Conservation (phyloP, 225 moss, liverwort and hornwort species). For the Sphagnum tenellum region DNA sequence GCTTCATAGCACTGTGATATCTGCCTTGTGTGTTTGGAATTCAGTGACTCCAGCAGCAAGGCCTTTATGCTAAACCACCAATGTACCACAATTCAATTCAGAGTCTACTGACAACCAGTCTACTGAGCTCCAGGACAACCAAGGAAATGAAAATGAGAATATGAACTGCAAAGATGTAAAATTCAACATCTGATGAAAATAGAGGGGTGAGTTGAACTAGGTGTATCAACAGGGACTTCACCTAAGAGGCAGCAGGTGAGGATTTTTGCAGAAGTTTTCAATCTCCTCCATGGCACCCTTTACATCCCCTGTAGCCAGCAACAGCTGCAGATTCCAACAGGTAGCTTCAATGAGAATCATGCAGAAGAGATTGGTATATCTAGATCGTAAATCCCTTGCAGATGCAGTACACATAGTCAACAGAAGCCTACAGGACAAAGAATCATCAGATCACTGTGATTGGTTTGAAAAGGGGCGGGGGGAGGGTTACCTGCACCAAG, state of each 20-base stretch:
- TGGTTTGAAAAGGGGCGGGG: neutral
- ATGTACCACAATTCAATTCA: neutral
- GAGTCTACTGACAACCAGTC: conserved; percentile 3
- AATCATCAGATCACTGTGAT: neutral
- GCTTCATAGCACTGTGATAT: conserved; percentile 41
- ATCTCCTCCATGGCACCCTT: conserved; percentile 70
- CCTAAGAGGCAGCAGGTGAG: conserved; percentile 64
- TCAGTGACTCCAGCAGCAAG: conserved; percentile 63
- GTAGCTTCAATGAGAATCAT: neutral
- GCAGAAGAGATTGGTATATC: neutral
- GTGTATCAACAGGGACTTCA: conserved; percentile 8
- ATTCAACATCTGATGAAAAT: neutral
- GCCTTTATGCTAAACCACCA: conserved; percentile 57
- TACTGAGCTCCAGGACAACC: conserved; percentile 3
- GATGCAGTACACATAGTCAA: neutral
- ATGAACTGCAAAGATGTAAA: neutral
- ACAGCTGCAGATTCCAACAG: conserved; percentile 31
- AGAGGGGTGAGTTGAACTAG: neutral
- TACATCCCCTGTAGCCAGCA: conserved; percentile 75
- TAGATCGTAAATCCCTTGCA: neutral
- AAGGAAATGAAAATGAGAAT: conserved; percentile 4
- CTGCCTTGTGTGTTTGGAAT: conserved; percentile 45
- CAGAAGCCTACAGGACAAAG: neutral
- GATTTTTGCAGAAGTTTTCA: conserved; percentile 47
- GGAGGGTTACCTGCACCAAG: conserved; percentile 61